These are phyloP conservation scores for Hydrangea macrophylla DNA, from an alignment of 148 eudicot species.

Conservation along the genomic window DNA sequence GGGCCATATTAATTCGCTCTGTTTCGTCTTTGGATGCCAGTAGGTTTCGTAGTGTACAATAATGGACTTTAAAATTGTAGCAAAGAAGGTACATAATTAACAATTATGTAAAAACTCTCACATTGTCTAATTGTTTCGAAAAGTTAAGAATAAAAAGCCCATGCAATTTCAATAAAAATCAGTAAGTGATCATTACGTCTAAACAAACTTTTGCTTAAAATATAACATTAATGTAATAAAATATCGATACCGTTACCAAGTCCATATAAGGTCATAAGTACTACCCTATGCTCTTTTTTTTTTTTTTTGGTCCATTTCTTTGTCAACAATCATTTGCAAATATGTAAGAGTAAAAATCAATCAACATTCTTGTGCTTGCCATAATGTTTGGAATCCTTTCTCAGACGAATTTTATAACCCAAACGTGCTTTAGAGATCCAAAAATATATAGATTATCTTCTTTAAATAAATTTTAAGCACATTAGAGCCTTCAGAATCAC, in stretches of 20 bases:
- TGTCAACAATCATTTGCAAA: not conserved
- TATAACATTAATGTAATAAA: not conserved
- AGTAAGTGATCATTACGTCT: not conserved
- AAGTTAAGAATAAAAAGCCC: not conserved
- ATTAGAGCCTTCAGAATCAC: too few species aligned
- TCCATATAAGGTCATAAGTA: not conserved
- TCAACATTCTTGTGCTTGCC: too few species aligned
- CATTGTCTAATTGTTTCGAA: not conserved
- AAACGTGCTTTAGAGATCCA: too few species aligned
- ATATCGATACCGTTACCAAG: not conserved
- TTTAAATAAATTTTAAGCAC: too few species aligned
- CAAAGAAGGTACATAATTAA: not conserved
- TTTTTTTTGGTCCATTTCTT: not conserved
- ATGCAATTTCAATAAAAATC: not conserved
- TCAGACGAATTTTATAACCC: too few species aligned
- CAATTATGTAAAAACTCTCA: not conserved
- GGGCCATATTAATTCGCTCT: slow-evolving; percentile 7
- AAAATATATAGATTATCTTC: too few species aligned
- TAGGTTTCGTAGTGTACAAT: not conserved
- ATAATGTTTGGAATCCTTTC: too few species aligned
- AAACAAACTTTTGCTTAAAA: not conserved
- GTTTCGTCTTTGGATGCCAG: not conserved
- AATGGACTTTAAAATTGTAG: not conserved
- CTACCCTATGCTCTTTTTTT: not conserved
- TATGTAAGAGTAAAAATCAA: too few species aligned